Percentiles rank a stretch among this genome's conserved stretches.
These are phyloP conservation scores for Cryomyces minteri DNA, from an alignment of 495 filamentous ascomycete genomes.

Conservation along the genomic window DNA sequence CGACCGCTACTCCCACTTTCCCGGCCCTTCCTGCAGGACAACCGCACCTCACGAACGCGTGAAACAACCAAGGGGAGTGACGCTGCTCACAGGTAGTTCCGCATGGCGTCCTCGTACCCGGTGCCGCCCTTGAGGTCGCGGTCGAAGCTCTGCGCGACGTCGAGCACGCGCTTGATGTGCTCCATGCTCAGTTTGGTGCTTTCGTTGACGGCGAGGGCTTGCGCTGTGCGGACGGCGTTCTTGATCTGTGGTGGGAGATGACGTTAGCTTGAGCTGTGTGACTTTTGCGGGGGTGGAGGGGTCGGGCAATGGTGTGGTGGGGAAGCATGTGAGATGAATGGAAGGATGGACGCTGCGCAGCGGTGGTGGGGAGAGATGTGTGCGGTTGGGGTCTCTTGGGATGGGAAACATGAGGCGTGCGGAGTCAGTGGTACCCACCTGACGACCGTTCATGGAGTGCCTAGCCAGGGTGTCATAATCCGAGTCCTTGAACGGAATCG, in stretches of 20 bases:
- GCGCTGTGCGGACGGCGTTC: conserved; percentile 74
- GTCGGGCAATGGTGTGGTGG: conserved; percentile 3
- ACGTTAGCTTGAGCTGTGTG: no score
- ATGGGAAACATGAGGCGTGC: no score
- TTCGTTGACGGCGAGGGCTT: conserved; percentile 69
- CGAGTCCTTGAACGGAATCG: conserved; percentile 42
- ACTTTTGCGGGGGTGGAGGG: no score
- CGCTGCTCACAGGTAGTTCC: conserved; percentile 15
- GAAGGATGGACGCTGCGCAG: not conserved
- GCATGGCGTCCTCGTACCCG: conserved; percentile 46
- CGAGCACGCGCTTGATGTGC: conserved; percentile 67
- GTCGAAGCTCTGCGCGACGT: conserved; percentile 69
- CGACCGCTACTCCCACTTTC: no score
- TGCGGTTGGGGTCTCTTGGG: no score
- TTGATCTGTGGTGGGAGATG: conserved; percentile 45
- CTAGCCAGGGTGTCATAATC: conserved; percentile 50
- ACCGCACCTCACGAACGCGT: no score
- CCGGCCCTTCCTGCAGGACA: no score
- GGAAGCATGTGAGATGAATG: not conserved
- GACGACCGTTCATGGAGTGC: conserved; percentile 70
- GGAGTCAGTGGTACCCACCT: conserved; percentile 33
- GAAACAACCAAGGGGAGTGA: no score
- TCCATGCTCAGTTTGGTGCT: conserved; percentile 50
- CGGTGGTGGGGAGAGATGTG: no score
- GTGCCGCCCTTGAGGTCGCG: conserved; percentile 50